A percentile compares a stretch with the other conserved stretches of the same genome.
phyloP scores from a whole-genome alignment of 805 yeast genomes.

The Nakazawaea holstii region DNA sequence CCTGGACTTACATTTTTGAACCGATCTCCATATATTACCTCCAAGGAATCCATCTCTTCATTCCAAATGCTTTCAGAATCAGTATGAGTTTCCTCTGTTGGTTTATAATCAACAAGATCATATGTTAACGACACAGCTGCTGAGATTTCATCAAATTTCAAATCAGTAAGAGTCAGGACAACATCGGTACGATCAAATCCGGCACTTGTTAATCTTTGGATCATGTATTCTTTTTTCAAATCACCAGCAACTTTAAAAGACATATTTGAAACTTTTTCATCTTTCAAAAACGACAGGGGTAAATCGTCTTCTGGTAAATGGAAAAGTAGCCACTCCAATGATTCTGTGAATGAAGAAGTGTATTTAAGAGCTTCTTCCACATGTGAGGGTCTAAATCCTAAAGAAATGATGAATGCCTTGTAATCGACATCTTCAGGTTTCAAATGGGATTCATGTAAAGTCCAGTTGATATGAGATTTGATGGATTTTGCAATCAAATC shows the following conservation, averaged over 20 bases:
- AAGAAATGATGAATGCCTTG: constrained; percentile 16
- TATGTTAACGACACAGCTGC: constrained; percentile 49
- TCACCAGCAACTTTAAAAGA: constrained; percentile 50
- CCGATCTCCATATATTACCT: constrained; percentile 47
- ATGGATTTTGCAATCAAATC: constrained; percentile 58
- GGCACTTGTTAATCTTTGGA: constrained; percentile 53
- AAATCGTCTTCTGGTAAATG: constrained; percentile 94
- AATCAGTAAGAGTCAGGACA: constrained; percentile 36
- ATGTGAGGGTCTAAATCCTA: constrained; percentile 72
- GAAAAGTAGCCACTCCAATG: constrained; percentile 73
- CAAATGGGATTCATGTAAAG: constrained; percentile 16
- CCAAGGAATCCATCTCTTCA: constrained; percentile 68
- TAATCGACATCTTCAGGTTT: constrained; percentile 6
- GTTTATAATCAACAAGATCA: constrained; percentile 22
- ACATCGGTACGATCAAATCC: constrained; percentile 72
- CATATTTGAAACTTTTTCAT: constrained; percentile 51
- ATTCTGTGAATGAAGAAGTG: constrained; percentile 40
- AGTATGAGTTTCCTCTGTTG: constrained; percentile 12
- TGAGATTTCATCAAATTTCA: constrained; percentile 38
- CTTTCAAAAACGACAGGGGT: constrained; percentile 58
- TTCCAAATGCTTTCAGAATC: constrained; percentile 51
- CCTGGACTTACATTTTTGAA: constrained; percentile 26
- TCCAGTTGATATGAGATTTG: constrained; percentile 54
- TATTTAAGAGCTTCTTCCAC: constrained; percentile 67
- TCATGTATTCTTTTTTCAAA: constrained; percentile 48